Evolutionary conservation across 495 filamentous ascomycete genomes (phyloP).

Genomic region (Chaetomium fimeti): DNA sequence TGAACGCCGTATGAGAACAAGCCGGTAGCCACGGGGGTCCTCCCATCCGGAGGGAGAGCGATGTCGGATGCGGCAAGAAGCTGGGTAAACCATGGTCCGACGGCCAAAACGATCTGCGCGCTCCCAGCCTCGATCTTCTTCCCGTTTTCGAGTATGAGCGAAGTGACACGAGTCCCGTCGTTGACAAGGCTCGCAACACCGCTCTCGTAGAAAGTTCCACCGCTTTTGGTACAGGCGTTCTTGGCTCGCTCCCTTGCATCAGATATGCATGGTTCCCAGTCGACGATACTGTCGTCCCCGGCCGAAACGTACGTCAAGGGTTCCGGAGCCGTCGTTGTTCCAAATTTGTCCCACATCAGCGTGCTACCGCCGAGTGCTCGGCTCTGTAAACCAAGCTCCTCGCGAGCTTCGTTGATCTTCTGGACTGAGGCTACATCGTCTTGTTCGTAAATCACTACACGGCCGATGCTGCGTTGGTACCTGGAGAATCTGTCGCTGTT

Average conservation of each 20-base stretch:
- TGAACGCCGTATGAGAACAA: background rate
- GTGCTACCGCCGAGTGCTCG: background rate
- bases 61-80: background rate
- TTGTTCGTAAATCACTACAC: constrained; percentile 2
- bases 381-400: background rate
- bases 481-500: background rate
- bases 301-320: background rate
- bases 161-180: background rate
- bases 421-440: background rate
- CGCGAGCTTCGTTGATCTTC: constrained; percentile 1
- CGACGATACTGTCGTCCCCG: constrained; percentile 6
- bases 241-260: background rate
- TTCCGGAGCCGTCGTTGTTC: background rate
- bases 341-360: background rate
- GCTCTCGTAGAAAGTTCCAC: constrained; percentile 1
- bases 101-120: background rate
- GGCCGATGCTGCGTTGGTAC: background rate
- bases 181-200: background rate
- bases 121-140: background rate
- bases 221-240: background rate
- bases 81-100: background rate
- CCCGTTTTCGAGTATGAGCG: background rate
- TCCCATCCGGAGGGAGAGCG: background rate
- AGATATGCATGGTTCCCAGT: constrained; percentile 1
- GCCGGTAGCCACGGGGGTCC: constrained; percentile 7